These are phyloP conservation scores for Boletus tylopilopsis DNA, from an alignment of 768 basidiomycete genomes.

Conservation along the genomic window DNA sequence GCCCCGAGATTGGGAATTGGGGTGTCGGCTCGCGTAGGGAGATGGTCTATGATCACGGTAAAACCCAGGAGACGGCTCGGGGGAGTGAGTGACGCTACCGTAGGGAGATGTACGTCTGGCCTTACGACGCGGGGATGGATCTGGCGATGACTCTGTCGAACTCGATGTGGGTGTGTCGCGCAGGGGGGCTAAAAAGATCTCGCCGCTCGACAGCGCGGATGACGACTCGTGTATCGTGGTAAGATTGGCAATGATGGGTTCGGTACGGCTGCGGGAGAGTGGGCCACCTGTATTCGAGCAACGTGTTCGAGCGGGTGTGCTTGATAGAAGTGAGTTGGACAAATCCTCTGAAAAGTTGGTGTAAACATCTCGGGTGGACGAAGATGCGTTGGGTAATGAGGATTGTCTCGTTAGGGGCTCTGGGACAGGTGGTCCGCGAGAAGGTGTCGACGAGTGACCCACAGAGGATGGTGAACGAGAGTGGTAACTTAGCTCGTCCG, in stretches of 20 bases:
- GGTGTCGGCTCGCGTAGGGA: conserved; percentile 17
- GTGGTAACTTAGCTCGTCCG: conserved; percentile 20
- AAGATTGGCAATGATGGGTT: conserved; percentile 24
- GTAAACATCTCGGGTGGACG: conserved; percentile 20
- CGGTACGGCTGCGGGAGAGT: conserved; percentile 29
- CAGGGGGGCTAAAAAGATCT: conserved; percentile 26
- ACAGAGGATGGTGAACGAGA: conserved; percentile 25
- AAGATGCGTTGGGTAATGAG: conserved; percentile 23
- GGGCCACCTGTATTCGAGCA: conserved; percentile 1
- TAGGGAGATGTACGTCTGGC: conserved; percentile 24
- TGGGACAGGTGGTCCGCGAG: conserved; percentile 17
- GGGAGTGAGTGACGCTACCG: conserved; percentile 10
- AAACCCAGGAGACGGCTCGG: conserved; percentile 26
- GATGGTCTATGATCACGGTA: conserved; percentile 25
- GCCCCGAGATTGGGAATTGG: neutral
- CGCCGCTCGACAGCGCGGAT: conserved; percentile 20
- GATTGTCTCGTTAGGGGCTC: conserved; percentile 24
- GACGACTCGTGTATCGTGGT: conserved; percentile 28
- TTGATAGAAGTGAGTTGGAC: conserved; percentile 16
- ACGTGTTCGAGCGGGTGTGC: conserved; percentile 16
- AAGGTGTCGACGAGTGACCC: conserved; percentile 12
- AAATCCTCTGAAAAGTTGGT: conserved; percentile 27
- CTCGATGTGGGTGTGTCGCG: conserved; percentile 8
- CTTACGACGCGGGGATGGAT: conserved; percentile 29
- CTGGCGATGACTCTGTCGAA: conserved; percentile 22